Percentiles rank a stretch among this genome's conserved stretches.
These are phyloP conservation scores for Fibroporia radiculosa DNA, from an alignment of 768 basidiomycete species.

Conservation along the genomic window DNA sequence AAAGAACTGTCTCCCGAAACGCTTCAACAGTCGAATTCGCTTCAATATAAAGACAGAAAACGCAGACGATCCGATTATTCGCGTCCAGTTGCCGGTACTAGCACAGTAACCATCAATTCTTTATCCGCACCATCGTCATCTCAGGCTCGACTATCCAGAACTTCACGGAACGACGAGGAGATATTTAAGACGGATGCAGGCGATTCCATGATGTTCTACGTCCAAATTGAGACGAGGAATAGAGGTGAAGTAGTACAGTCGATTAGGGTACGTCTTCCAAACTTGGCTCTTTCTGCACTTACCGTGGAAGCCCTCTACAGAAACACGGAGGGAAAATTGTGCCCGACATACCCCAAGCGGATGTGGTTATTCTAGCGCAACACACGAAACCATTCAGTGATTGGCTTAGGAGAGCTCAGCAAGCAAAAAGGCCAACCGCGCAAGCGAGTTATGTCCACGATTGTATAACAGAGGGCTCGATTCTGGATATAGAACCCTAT, in stretches of 20 bases:
- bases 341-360: conserved; percentile 43
- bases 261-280: conserved; percentile 52
- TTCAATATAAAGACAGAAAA: too few relatives aligned
- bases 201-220: conserved; percentile 45
- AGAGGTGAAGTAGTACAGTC: conserved; percentile 40
- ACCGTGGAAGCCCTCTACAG: conserved; percentile 26
- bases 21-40: too few relatives aligned
- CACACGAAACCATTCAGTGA: conserved; percentile 43
- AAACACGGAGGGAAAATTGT: conserved; percentile 60
- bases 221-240: conserved; percentile 59
- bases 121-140: conserved; percentile 1
- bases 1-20: too few relatives aligned
- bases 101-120: too few relatives aligned
- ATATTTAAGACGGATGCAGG: conserved; percentile 41
- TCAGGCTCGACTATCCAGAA: conserved; percentile 2
- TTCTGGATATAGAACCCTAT: conserved; percentile 11
- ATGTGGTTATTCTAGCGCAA: conserved; percentile 51
- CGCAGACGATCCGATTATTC: too few relatives aligned
- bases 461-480: conserved; percentile 8
- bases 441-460: conserved; percentile 13
- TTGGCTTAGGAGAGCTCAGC: conserved; percentile 31
- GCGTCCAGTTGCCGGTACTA: too few relatives aligned
- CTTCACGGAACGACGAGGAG: conserved; percentile 13
- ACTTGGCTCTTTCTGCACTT: too few relatives aligned
- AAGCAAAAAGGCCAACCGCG: conserved; percentile 38